Evolutionary conservation across 1,139 yeast species (phyloP).

Genomic region (Yamadazyma mexicana): DNA sequence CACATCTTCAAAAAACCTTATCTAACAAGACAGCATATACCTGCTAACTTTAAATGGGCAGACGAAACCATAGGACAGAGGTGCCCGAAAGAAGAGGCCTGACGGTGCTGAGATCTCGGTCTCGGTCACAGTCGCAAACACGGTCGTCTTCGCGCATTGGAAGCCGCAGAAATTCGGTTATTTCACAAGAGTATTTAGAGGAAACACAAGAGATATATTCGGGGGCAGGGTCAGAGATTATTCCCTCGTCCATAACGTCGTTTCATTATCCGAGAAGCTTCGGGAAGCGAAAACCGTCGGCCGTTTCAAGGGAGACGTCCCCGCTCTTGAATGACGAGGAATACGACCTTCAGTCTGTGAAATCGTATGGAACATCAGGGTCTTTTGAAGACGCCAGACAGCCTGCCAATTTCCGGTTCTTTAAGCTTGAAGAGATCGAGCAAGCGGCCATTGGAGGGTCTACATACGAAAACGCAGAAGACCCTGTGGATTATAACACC

Average conservation of each 20-base stretch:
- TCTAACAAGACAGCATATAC: too few species aligned
- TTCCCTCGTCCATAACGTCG: slow-evolving; percentile 87
- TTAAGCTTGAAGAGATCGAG: slow-evolving; percentile 79
- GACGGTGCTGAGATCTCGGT: not conserved
- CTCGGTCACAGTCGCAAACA: slow-evolving; percentile 9
- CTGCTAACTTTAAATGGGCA: slow-evolving; percentile 6
- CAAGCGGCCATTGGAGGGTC: slow-evolving; percentile 81
- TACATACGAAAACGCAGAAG: slow-evolving; percentile 62
- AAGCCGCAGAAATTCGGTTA: slow-evolving; percentile 38
- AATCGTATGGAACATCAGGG: slow-evolving; percentile 27
- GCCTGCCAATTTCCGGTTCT: slow-evolving; percentile 64
- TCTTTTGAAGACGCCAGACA: slow-evolving; percentile 36
- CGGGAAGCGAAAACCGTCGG: slow-evolving; percentile 29
- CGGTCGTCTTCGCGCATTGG: slow-evolving; percentile 4
- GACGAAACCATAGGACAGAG: slow-evolving; percentile 4
- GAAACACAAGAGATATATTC: slow-evolving; percentile 74
- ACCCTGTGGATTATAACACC: slow-evolving; percentile 62
- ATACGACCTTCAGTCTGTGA: slow-evolving; percentile 24
- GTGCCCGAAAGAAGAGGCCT: not conserved
- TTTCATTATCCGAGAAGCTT: slow-evolving; percentile 74
- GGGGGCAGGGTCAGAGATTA: slow-evolving; percentile 86
- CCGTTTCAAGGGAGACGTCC: slow-evolving; percentile 34
- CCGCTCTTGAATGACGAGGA: slow-evolving; percentile 31
- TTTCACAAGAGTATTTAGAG: slow-evolving; percentile 42
- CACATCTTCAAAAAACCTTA: too few species aligned